phyloP scores from a whole-genome alignment of 2,329 filamentous ascomycete species.

The Bipolaris gigantea region DNA sequence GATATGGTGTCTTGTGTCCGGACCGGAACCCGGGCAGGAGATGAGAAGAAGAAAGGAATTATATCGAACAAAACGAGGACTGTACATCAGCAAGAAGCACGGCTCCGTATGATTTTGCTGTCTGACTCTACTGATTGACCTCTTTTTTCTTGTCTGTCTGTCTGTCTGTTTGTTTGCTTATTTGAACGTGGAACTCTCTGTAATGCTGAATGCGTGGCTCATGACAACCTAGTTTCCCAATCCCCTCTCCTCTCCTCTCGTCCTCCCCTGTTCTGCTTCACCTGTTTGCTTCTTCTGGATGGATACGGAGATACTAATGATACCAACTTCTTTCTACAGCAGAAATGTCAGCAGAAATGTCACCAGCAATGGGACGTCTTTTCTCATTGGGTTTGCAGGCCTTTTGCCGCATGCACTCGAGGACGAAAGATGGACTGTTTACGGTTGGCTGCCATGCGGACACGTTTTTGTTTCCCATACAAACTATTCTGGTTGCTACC shows the following conservation, averaged over 20 bases:
- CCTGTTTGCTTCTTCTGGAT: neutral
- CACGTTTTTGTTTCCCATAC: neutral
- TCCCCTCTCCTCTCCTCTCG: slow-evolving; percentile 9
- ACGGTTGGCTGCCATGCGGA: neutral
- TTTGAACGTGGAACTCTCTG: slow-evolving; percentile 10
- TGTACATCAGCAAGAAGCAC: too few relatives aligned
- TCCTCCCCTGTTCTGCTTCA: slow-evolving; percentile 15
- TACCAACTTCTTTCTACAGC: neutral
- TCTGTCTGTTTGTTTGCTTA: neutral
- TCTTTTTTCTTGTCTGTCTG: neutral
- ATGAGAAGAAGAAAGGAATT: neutral
- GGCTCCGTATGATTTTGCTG: too few relatives aligned
- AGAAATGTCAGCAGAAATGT: slow-evolving; percentile 20
- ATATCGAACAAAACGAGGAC: neutral
- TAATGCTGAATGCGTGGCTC: slow-evolving; percentile 20
- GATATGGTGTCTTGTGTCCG: neutral
- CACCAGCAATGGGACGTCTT: slow-evolving; percentile 30
- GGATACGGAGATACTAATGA: neutral
- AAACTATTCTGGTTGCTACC: neutral
- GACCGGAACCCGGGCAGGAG: neutral
- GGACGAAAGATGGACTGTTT: slow-evolving; percentile 27
- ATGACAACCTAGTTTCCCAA: slow-evolving; percentile 22
- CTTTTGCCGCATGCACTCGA: slow-evolving; percentile 32
- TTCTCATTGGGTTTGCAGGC: slow-evolving; percentile 42
- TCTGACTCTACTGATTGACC: neutral